Conservation (phyloP, 2,329 filamentous ascomycete species). For the Huntiella moniliformis region DNA sequence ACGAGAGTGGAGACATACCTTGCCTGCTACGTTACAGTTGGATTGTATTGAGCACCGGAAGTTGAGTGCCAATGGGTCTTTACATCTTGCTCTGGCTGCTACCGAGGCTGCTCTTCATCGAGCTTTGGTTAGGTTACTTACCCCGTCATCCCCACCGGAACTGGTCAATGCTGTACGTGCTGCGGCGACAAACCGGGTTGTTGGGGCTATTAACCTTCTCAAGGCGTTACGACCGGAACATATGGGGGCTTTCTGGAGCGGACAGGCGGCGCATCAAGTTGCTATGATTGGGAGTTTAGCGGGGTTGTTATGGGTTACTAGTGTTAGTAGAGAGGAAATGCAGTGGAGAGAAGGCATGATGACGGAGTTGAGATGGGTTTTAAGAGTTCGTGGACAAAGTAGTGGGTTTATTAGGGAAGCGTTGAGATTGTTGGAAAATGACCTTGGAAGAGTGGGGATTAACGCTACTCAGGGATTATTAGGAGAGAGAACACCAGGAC, state of each 20-base stretch:
- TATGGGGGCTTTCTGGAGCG: constrained; percentile 24
- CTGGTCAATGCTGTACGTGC: constrained; percentile 10
- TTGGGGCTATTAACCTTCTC: constrained; percentile 20
- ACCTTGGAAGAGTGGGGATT: constrained; percentile 14
- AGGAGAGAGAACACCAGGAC: constrained; percentile 23
- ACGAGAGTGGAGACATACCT: constrained; percentile 26
- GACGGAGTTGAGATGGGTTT: constrained; percentile 24
- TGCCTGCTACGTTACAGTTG: constrained; percentile 25
- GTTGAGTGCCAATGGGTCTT: constrained; percentile 22
- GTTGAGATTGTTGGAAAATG: constrained; percentile 21
- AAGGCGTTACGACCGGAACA: constrained; percentile 21
- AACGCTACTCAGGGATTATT: constrained; percentile 20
- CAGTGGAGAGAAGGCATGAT: constrained; percentile 22
- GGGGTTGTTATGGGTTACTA: constrained; percentile 15
- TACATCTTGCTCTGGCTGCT: constrained; percentile 25
- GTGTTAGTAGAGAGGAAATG: constrained; percentile 18
- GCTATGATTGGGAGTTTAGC: constrained; percentile 19
- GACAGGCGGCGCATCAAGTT: constrained; percentile 16
- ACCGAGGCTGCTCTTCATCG: constrained; percentile 26
- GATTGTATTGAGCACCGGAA: constrained; percentile 21
- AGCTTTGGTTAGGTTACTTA: constrained; percentile 20
- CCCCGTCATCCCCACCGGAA: constrained; percentile 5
- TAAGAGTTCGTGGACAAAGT: constrained; percentile 22
- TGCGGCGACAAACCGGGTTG: constrained; percentile 18
- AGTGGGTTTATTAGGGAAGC: constrained; percentile 23